phyloP scores from a whole-genome alignment of 768 basidiomycete species.

The Hypholoma sublateritium region DNA sequence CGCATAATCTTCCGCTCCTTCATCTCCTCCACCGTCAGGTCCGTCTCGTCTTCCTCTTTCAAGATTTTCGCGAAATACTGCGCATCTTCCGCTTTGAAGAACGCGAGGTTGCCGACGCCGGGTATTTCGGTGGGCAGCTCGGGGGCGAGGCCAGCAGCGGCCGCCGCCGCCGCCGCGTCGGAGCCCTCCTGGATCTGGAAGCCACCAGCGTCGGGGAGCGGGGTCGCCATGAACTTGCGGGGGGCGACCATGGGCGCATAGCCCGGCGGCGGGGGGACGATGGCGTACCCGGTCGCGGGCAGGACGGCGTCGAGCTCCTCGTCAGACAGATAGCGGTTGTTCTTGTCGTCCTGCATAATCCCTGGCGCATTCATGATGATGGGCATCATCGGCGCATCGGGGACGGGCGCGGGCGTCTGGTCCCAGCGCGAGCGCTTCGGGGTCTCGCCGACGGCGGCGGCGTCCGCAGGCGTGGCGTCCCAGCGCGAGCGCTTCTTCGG shows the following conservation, averaged over 20 bases:
- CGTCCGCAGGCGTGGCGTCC: constrained; percentile 90
- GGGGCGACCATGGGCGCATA: constrained; percentile 79
- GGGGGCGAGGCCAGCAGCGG: constrained; percentile 88
- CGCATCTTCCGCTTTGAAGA: constrained; percentile 98
- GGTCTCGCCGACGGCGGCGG: constrained; percentile 53
- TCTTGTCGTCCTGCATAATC: constrained; percentile 90
- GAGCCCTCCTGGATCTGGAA: constrained; percentile 98
- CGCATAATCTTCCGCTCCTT: constrained; percentile 99
- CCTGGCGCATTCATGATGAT: constrained; percentile 90
- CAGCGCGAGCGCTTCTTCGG: constrained; percentile 95
- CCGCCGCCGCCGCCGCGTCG: constrained; percentile 83
- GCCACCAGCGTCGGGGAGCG: constrained; percentile 65
- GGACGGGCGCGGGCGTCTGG: constrained; percentile 73
- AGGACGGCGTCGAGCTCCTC: constrained; percentile 94
- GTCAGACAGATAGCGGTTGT: constrained; percentile 93
- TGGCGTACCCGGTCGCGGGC: constrained; percentile 82
- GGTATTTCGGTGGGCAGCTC: constrained; percentile 97
- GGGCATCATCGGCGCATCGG: constrained; percentile 69
- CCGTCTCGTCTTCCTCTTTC: constrained; percentile 93
- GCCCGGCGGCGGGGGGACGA: constrained; percentile 92
- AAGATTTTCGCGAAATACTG: constrained; percentile 97
- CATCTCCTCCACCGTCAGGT: constrained; percentile 93
- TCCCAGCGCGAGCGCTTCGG: constrained; percentile 97
- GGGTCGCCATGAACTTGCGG: constrained; percentile 59
- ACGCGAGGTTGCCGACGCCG: constrained; percentile 94